These are phyloP conservation scores for Hamigera avellanea DNA, from an alignment of 495 filamentous ascomycete genomes.

Conservation along the genomic window DNA sequence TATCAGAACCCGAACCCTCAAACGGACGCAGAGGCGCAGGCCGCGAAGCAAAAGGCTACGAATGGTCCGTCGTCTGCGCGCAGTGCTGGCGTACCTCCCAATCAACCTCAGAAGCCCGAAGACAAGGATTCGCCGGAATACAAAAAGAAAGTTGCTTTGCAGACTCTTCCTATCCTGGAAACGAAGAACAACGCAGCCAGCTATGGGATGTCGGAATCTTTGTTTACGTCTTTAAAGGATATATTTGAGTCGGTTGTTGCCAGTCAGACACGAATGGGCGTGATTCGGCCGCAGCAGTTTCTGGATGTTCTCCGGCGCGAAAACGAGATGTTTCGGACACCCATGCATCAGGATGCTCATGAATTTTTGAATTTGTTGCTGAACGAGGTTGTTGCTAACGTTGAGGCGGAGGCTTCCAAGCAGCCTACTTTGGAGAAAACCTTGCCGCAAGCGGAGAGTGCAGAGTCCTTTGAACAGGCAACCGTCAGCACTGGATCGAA, in stretches of 20 bases:
- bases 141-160: slow-evolving; percentile 89
- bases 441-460: slow-evolving; percentile 22
- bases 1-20: slow-evolving; percentile 31
- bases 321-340: slow-evolving; percentile 93
- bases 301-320: slow-evolving; percentile 86
- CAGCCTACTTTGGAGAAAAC: slow-evolving; percentile 26
- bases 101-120: slow-evolving; percentile 59
- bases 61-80: slow-evolving; percentile 25
- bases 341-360: slow-evolving; percentile 97
- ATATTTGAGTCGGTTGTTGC: slow-evolving; percentile 88
- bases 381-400: slow-evolving; percentile 92
- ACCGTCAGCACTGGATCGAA: slow-evolving; percentile 34
- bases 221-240: slow-evolving; percentile 90
- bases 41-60: slow-evolving; percentile 31
- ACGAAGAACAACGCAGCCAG: slow-evolving; percentile 64
- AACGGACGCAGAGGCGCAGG: slow-evolving; percentile 30
- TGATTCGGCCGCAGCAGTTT: slow-evolving; percentile 88
- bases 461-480: slow-evolving; percentile 28
- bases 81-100: slow-evolving; percentile 36
- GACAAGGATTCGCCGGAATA: slow-evolving; percentile 80
- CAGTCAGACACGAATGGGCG: slow-evolving; percentile 71
- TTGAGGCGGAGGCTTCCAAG: slow-evolving; percentile 68
- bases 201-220: slow-evolving; percentile 89
- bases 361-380: slow-evolving; percentile 91
- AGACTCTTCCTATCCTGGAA: slow-evolving; percentile 74